Evolutionary conservation across 495 filamentous ascomycete genomes (phyloP).

Genomic region (Amphirosellinia nigrospora): DNA sequence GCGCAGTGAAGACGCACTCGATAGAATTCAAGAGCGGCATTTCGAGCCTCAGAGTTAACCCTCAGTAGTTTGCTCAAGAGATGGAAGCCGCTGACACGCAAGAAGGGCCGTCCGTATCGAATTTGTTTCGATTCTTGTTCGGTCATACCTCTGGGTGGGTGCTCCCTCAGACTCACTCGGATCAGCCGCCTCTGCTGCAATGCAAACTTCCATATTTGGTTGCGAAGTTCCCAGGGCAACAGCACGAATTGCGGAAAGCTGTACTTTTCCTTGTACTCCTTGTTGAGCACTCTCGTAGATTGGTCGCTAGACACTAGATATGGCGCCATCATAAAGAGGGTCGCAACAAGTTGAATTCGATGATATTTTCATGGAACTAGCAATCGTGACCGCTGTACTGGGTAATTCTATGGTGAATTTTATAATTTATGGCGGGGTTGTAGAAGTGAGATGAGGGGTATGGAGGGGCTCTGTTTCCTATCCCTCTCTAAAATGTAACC

Average conservation of each 20-base stretch:
- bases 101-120: slow-evolving; percentile 15
- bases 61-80: slow-evolving; percentile 24
- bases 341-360: neutral
- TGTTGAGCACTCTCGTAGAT: neutral
- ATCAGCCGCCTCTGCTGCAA: neutral
- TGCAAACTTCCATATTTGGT: neutral
- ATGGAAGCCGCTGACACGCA: slow-evolving; percentile 20
- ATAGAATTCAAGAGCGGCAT: slow-evolving; percentile 27
- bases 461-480: too few relatives aligned
- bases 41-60: slow-evolving; percentile 25
- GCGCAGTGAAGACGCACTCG: slow-evolving; percentile 26
- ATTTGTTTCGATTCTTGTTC: slow-evolving; percentile 26
- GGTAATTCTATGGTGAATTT: neutral
- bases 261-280: neutral
- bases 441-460: neutral
- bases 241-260: slow-evolving; percentile 1
- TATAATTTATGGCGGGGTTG: neutral
- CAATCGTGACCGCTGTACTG: neutral
- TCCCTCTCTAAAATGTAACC: too few relatives aligned
- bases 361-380: neutral
- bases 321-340: neutral
- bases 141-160: neutral
- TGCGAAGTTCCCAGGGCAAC: slow-evolving; percentile 11
- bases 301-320: neutral
- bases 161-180: neutral